Conservation (phyloP, 108 stramenopile genomes). For the Cafeteria roenbergensis region DNA sequence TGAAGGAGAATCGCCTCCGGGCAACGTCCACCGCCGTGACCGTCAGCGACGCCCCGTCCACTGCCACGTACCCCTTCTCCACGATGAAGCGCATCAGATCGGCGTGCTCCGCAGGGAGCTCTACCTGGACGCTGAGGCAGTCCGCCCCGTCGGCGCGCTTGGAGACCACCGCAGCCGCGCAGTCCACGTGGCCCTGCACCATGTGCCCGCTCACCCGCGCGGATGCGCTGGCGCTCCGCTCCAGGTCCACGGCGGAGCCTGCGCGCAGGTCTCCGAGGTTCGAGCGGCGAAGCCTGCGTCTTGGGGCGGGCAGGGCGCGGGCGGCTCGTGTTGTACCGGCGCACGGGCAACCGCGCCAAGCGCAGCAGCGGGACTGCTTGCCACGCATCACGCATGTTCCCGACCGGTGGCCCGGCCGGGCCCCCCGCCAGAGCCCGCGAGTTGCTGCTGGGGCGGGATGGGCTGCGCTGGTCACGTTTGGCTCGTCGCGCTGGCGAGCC, state of each 20-base stretch:
- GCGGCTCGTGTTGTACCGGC: too few species aligned
- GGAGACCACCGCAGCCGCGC: constrained; percentile 56
- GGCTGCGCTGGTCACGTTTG: too few species aligned
- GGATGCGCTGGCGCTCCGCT: constrained; percentile 56
- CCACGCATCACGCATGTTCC: too few species aligned
- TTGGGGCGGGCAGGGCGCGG: too few species aligned
- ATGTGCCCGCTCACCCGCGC: constrained; percentile 87
- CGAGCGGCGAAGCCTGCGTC: constrained; percentile 62
- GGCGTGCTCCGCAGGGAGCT: constrained; percentile 50
- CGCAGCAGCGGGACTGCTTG: too few species aligned
- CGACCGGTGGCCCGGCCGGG: too few species aligned
- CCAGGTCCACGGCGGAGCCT: constrained; percentile 69
- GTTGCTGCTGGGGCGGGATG: too few species aligned
- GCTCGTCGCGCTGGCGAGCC: too few species aligned
- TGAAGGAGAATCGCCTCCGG: constrained; percentile 75
- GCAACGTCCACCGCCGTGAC: constrained; percentile 66
- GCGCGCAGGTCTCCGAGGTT: constrained; percentile 51
- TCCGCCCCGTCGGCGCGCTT: constrained; percentile 17
- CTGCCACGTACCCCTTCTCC: constrained; percentile 90
- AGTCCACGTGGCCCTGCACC: constrained; percentile 94
- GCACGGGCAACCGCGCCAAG: too few species aligned
- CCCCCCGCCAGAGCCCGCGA: too few species aligned
- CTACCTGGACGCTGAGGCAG: constrained; percentile 66
- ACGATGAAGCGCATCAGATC: constrained; percentile 76
- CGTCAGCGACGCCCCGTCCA: constrained; percentile 88